Evolutionary conservation across 345 rosid genomes (phyloP).

Genomic region (Sonneratia alba): DNA sequence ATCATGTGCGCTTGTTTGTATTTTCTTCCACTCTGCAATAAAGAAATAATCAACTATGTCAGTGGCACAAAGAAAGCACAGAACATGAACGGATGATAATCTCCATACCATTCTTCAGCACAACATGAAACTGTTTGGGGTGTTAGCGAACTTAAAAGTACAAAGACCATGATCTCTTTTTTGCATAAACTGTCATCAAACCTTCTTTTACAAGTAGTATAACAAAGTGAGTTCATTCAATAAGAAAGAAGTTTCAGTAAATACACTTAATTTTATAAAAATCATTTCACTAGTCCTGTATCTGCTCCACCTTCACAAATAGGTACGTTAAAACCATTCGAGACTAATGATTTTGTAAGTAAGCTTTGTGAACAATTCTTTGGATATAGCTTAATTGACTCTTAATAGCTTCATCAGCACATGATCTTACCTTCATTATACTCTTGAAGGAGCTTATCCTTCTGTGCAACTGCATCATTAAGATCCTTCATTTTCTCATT

Average conservation of each 20-base stretch:
- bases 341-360: background rate
- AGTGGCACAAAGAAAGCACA: background rate
- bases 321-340: background rate
- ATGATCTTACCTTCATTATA: conserved; percentile 63
- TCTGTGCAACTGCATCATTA: conserved; percentile 47
- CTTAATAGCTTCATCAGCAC: background rate
- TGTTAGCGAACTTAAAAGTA: background rate
- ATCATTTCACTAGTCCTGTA: background rate
- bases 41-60: background rate
- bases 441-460: conserved; percentile 62
- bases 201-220: background rate
- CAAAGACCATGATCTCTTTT: background rate
- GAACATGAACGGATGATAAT: background rate
- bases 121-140: background rate
- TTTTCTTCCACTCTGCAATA: conserved; percentile 61
- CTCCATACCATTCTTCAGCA: background rate
- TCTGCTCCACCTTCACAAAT: background rate
- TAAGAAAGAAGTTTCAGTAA: background rate
- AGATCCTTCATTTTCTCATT: conserved; percentile 42
- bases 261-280: background rate
- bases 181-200: background rate
- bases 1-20: conserved; percentile 60
- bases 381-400: background rate
- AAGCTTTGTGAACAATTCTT: background rate
- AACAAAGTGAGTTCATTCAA: background rate